Evolutionary conservation across 1,284 basidiomycete species (phyloP), one percentile per base, ranked within the genome.

Genomic region (Nidula niveotomentosa): DNA sequence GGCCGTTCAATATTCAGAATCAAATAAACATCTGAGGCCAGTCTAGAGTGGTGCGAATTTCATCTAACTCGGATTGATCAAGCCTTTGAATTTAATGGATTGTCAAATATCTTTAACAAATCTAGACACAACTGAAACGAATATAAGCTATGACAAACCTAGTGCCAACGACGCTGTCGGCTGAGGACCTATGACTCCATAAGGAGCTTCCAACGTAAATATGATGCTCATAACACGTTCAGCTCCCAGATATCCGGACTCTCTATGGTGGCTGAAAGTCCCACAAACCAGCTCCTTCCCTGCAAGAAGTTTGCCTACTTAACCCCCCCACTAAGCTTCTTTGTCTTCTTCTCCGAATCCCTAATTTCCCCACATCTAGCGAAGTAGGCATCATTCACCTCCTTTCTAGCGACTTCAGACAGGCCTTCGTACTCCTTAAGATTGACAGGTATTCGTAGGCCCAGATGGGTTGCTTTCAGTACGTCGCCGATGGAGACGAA

Each of bases 291-390:
- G 43, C 56, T 64, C 37, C 56, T 60, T 30, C 61, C 64, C 56
- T 61, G 60, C 48, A 73, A 56, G 53, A 66, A 69, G 52, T 73
- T 70, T 1, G 72, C 60, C 36, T 67, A 53, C 54, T 67, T 68
- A 7, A 72, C 53, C 5, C 71, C 71, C 39, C 65, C 66, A 36
- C 52, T 49, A 53, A 64, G 60, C 55, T 72, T 70, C 51, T 57
- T 51, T 15, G 60, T 54, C n/a, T 53, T 51, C 2, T 46, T 55
- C 23, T 55, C 53, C 13, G 61, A 51, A 43, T 65, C 64, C 13
- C 23, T 30, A 8, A 65, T 60, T 13, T 53, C 48, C 45, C 54
- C 53, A 45, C 62, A 71, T n/a, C 71, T 64, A 5, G 50, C 56
- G n/a, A 60, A 55, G 51, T 65, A 73, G 1, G 70, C 69, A 47